These are phyloP conservation scores for Leptographium flavum DNA, from an alignment of 2,329 filamentous ascomycete species.

Conservation along the genomic window DNA sequence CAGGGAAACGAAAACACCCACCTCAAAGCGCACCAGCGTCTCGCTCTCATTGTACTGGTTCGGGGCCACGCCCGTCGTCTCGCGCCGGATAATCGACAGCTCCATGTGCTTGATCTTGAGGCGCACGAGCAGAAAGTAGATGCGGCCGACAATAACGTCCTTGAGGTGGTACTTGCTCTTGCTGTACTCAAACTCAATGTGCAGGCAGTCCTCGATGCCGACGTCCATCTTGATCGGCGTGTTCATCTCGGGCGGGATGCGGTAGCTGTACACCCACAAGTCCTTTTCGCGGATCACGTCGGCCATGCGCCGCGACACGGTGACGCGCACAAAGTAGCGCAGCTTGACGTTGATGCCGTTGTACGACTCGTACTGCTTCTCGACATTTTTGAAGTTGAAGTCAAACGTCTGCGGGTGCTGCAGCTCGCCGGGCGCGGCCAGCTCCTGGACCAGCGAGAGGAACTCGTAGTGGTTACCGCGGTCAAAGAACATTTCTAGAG, in stretches of 20 bases:
- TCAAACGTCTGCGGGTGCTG: slow-evolving; percentile 98
- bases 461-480: slow-evolving; percentile 99
- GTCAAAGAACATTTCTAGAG: slow-evolving; percentile 96
- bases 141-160: slow-evolving; percentile 94
- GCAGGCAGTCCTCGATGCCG: slow-evolving; percentile 95
- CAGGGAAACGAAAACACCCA: slow-evolving; percentile 18
- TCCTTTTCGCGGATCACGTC: slow-evolving; percentile 98
- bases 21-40: slow-evolving; percentile 91
- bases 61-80: slow-evolving; percentile 89
- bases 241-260: slow-evolving; percentile 96
- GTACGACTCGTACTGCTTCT: slow-evolving; percentile 99
- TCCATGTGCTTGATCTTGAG: slow-evolving; percentile 99
- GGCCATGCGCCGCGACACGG: slow-evolving; percentile 90
- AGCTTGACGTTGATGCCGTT: slow-evolving; percentile 99
- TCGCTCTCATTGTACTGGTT: slow-evolving; percentile 99
- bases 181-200: slow-evolving; percentile 99
- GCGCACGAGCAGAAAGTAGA: slow-evolving; percentile 93
- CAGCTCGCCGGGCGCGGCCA: slow-evolving; percentile 90
- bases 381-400: slow-evolving; percentile 99
- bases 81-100: slow-evolving; percentile 87
- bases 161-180: slow-evolving; percentile 99
- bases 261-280: slow-evolving; percentile 98
- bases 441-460: slow-evolving; percentile 88
- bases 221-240: slow-evolving; percentile 99
- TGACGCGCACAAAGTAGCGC: slow-evolving; percentile 95